Evolutionary conservation across 2,329 filamentous ascomycete genomes (phyloP), one percentile per base, ranked within the genome.

Genomic region (Penicillium aurantiogriseum): DNA sequence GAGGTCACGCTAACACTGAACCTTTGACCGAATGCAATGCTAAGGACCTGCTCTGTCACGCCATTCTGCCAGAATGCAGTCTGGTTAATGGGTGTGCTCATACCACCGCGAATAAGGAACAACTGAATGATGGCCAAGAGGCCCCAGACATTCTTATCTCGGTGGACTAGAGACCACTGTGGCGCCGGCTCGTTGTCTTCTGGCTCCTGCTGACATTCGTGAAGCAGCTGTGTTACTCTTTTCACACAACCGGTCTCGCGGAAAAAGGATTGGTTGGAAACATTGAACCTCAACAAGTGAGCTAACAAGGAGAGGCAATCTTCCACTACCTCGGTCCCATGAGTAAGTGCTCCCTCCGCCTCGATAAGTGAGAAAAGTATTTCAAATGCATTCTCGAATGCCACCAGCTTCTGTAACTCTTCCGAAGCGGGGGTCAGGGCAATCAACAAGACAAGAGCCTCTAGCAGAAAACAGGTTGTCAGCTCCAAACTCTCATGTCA

Each of bases 301-400:
- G 92, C 91, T 48, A 97, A 80, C 52, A 99, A 80, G 56, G 94
- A 93, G 21, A 99, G 80, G 66, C 92, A 97, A 74, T 99, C 94
- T 74, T 97, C 93, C 3, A 97, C 90, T 13, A 90, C 85, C 60
- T 93, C 88, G 42, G 90, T 91, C 17, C 94, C 94, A 66, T 95
- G 88, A 5, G 82, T 83, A 44, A 99, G 78, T 2, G 88, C 89
- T 0, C 94, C 94, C 68, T 99, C 94, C 0, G 82, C 80, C 63
- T 88, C 84, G 52, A 99, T 90, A 52, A 97, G 87, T 44, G 81
- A 81, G 71, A 97, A 97, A 27, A 95, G 80, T 43, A 88, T 87
- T 60, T 94, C 91, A 67, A 97, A 97, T 0, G 92, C 91, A 80
- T 91, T 93, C 69, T 97, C 92, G 65, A 97, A 97, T 0, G 92